Evolutionary conservation across 208 protist genomes (phyloP), one percentile per base, ranked within the genome.

Genomic region (Trypanosoma brucei): DNA sequence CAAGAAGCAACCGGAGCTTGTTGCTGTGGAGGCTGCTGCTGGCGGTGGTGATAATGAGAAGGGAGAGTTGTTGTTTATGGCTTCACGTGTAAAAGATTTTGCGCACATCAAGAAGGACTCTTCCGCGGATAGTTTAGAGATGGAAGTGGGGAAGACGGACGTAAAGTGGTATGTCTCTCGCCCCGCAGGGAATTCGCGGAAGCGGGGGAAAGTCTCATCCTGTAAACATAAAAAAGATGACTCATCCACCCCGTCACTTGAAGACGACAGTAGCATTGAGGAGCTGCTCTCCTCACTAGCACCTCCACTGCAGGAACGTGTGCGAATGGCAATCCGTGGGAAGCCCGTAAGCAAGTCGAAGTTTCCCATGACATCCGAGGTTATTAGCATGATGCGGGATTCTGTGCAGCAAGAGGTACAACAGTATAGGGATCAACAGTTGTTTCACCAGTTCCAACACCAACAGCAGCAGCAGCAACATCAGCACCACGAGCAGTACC

Each of bases 141-240:
- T 87, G 69, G 80, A 91, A 65, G 78, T 87, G 67, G 67, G 74
- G 52, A 80, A 72, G 39, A 86, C 78, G 35, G 75, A 91, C 55
- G 80, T 91, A 36, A 67, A 58, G 53, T 91, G 80, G 78, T 63
- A 80, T 38, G 59, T 91, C 48, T 38, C 38, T 3, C 70, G 39
- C 51, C 3, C 36, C 2, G 31, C n/a, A 3, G 35, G 36, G 4
- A 3, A 0, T 22, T 34, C 7, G 9, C 14, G 30, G 14, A 4
- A 11, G 4, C 14, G 8, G n/a, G 8, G 38, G 39, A 45, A 36
- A 2, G 39, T n/a, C 5, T 39, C 58, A 7, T 39, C 58, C 33
- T 40, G 35, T 51, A 56, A 44, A 33, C n/a, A 33, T 31, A 35
- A 13, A 30, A 61, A 36, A 55, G 31, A 30, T 33, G 6, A 2